Percentiles rank a stretch among this genome's conserved stretches.
Conservation (phyloP, 306 rosid genomes). For the Prunus fruticosa region DNA sequence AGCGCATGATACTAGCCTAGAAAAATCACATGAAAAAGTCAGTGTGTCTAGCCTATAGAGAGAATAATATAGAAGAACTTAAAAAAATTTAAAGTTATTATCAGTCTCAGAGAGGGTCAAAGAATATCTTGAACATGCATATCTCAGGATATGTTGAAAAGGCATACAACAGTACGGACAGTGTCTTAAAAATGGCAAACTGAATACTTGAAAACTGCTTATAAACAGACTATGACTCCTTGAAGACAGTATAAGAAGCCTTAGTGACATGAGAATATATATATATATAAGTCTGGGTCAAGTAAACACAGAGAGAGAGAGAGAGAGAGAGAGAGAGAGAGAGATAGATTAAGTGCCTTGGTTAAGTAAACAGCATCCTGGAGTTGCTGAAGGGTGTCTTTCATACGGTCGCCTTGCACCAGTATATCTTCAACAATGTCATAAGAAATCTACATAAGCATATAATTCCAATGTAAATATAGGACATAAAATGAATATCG, state of each 20-base stretch:
- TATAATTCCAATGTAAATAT: slow-evolving; percentile 16
- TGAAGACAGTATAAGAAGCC: not conserved
- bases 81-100: not conserved
- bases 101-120: not conserved
- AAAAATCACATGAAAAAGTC: slow-evolving; percentile 32
- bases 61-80: not conserved
- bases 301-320: not conserved
- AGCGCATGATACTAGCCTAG: slow-evolving; percentile 81
- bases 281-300: not conserved
- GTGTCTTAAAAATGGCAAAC: not conserved
- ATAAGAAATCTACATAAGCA: slow-evolving; percentile 61
- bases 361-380: slow-evolving; percentile 94
- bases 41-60: not conserved
- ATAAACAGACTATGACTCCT: not conserved
- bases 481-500: not conserved
- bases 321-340: slow-evolving; percentile 14
- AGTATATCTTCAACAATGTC: slow-evolving; percentile 86
- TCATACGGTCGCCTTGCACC: slow-evolving; percentile 71
- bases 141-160: not conserved
- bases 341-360: slow-evolving; percentile 49
- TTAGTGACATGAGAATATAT: not conserved
- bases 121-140: not conserved
- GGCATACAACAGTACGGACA: not conserved
- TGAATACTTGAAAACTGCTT: not conserved
- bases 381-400: slow-evolving; percentile 78